phyloP scores from a whole-genome alignment of 2,329 filamentous ascomycete species.

The Diaporthe helianthi region DNA sequence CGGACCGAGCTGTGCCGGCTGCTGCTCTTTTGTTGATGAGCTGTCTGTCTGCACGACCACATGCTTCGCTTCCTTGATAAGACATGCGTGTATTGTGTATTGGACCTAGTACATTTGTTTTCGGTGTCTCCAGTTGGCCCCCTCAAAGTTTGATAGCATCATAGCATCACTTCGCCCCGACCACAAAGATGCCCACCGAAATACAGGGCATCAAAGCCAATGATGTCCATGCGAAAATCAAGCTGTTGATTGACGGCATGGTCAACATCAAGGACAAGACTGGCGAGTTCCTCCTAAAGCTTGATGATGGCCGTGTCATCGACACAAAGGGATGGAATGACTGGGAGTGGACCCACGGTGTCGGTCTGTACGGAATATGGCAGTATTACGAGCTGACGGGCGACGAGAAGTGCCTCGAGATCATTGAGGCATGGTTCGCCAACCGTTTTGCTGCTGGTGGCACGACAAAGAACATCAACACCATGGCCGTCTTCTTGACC shows the following conservation, averaged over 20 bases:
- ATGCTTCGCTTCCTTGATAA: slow-evolving; percentile 3
- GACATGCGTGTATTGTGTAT: slow-evolving; percentile 2
- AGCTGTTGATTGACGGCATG: slow-evolving; percentile 73
- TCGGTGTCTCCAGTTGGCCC: neutral
- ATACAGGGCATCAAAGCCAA: slow-evolving; percentile 54
- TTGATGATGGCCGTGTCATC: slow-evolving; percentile 77
- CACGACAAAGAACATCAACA: slow-evolving; percentile 87
- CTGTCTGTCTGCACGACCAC: slow-evolving; percentile 33
- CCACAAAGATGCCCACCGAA: slow-evolving; percentile 51
- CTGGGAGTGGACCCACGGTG: slow-evolving; percentile 85
- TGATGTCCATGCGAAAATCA: slow-evolving; percentile 63
- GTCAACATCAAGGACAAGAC: slow-evolving; percentile 80
- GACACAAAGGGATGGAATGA: slow-evolving; percentile 86
- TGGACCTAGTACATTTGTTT: too few relatives aligned
- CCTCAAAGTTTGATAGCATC: neutral
- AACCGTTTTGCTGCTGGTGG: slow-evolving; percentile 72
- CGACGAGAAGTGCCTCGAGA: slow-evolving; percentile 63
- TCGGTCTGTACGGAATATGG: slow-evolving; percentile 82
- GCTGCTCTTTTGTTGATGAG: slow-evolving; percentile 1
- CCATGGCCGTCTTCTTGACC: slow-evolving; percentile 80
- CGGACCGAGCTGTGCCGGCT: slow-evolving; percentile 31
- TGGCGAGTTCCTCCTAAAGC: slow-evolving; percentile 74
- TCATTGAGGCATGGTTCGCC: slow-evolving; percentile 78
- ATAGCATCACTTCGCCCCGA: neutral
- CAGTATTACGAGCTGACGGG: slow-evolving; percentile 80